phyloP scores from a whole-genome alignment of 768 basidiomycete species.

The Royoungia palumana region DNA sequence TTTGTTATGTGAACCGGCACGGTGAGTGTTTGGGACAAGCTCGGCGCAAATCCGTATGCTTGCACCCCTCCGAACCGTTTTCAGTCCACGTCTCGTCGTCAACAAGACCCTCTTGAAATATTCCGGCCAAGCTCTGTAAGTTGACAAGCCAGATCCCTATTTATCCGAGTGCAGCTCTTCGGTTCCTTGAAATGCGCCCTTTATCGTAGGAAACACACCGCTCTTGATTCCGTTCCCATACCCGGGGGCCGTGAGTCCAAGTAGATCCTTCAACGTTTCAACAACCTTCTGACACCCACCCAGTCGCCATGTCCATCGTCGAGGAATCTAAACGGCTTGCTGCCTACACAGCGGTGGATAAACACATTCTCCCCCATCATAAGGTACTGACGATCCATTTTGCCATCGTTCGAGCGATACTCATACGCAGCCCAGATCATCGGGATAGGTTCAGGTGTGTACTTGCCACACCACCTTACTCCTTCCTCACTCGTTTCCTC shows the following conservation, averaged over 20 bases:
- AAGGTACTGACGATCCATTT: constrained; percentile 47
- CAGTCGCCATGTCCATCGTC: constrained; percentile 41
- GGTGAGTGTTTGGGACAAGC: constrained; percentile 7
- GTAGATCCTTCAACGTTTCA: too few relatives aligned
- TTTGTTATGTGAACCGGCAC: constrained; percentile 2
- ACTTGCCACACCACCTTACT: not conserved
- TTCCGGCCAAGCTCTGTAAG: constrained; percentile 18
- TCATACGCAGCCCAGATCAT: constrained; percentile 52
- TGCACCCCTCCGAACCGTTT: too few relatives aligned
- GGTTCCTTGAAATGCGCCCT: constrained; percentile 21
- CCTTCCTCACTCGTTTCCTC: constrained; percentile 2
- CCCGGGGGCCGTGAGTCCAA: too few relatives aligned
- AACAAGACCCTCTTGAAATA: constrained; percentile 12
- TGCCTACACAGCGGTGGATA: constrained; percentile 92
- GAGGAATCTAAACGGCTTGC: constrained; percentile 88
- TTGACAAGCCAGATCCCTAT: too few relatives aligned
- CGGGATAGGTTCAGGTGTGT: constrained; percentile 79
- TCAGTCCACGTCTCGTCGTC: not conserved
- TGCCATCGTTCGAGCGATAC: not conserved
- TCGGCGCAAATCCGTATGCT: too few relatives aligned
- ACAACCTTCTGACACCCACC: not conserved
- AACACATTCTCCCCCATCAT: constrained; percentile 74
- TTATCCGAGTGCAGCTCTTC: too few relatives aligned
- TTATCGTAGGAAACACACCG: constrained; percentile 10
- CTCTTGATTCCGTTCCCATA: constrained; percentile 5